Conservation (phyloP, 169 alveolate species). For the Theileria equi region DNA sequence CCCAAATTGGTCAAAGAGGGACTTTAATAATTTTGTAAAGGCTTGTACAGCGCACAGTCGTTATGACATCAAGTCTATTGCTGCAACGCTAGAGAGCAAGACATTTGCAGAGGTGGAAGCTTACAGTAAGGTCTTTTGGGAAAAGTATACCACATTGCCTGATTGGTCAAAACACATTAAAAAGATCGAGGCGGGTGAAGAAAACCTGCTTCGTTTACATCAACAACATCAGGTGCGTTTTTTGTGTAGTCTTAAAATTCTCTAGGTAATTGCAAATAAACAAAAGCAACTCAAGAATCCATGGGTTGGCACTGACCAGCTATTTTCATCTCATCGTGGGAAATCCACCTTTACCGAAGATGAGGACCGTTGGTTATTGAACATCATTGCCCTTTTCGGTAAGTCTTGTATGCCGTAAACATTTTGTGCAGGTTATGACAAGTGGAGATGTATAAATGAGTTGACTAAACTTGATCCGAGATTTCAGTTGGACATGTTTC, state of each 20-base stretch:
- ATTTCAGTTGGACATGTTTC: slow-evolving; percentile 71
- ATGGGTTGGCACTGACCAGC: slow-evolving; percentile 68
- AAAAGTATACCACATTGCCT: slow-evolving; percentile 45
- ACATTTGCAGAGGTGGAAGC: slow-evolving; percentile 52
- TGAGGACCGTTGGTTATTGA: slow-evolving; percentile 77
- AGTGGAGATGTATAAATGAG: slow-evolving; percentile 72
- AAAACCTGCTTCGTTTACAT: slow-evolving; percentile 51
- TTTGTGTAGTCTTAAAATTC: neutral
- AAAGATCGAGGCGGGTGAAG: slow-evolving; percentile 73
- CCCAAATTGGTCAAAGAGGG: slow-evolving; percentile 66
- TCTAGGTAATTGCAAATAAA: slow-evolving; percentile 53
- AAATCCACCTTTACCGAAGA: slow-evolving; percentile 69
- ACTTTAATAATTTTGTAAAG: slow-evolving; percentile 64
- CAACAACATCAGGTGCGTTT: slow-evolving; percentile 66
- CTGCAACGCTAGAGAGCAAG: slow-evolving; percentile 64
- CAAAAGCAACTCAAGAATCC: slow-evolving; percentile 56
- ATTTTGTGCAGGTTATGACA: slow-evolving; percentile 69
- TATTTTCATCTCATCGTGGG: slow-evolving; percentile 67
- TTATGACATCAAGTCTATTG: slow-evolving; percentile 63
- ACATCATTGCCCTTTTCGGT: slow-evolving; percentile 68
- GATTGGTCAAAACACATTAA: slow-evolving; percentile 70
- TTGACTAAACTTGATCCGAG: slow-evolving; percentile 66
- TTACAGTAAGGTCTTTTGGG: slow-evolving; percentile 67
- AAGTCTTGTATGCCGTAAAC: neutral
- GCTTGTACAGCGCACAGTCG: slow-evolving; percentile 54